phyloP scores from a whole-genome alignment of 2,329 filamentous ascomycete species.

The Eutypa lata region DNA sequence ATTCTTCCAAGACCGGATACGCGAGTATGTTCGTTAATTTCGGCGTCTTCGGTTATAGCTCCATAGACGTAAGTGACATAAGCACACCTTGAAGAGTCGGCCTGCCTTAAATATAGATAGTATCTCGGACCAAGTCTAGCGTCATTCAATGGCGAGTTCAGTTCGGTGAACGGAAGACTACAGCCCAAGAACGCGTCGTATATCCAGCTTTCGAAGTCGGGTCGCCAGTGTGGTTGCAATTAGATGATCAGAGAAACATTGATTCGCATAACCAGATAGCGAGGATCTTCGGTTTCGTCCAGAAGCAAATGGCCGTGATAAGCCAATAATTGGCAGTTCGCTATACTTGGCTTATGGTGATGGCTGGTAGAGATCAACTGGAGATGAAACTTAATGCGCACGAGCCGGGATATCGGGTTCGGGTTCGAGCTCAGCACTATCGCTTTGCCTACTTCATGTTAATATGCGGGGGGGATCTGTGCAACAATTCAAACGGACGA shows the following conservation, averaged over 20 bases:
- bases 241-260: not conserved
- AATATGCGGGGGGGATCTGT: not conserved
- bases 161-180: not conserved
- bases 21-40: constrained; percentile 6
- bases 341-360: not conserved
- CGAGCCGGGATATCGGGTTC: not conserved
- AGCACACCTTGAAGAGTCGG: too few relatives aligned
- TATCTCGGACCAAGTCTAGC: not conserved
- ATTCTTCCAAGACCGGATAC: constrained; percentile 9
- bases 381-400: not conserved
- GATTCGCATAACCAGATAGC: not conserved
- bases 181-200: not conserved
- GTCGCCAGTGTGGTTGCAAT: not conserved
- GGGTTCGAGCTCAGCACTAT: not conserved
- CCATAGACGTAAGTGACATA: not conserved
- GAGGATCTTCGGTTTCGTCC: not conserved
- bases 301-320: not conserved
- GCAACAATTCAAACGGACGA: not conserved
- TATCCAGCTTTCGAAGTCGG: not conserved
- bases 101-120: not conserved
- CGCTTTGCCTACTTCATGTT: not conserved
- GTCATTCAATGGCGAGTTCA: not conserved
- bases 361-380: not conserved
- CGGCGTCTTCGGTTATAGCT: not conserved
- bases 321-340: not conserved